Evolutionary conservation across 2,329 filamentous ascomycete genomes (phyloP), one percentile per base, ranked within the genome.

Genomic region (Fusarium sp.): DNA sequence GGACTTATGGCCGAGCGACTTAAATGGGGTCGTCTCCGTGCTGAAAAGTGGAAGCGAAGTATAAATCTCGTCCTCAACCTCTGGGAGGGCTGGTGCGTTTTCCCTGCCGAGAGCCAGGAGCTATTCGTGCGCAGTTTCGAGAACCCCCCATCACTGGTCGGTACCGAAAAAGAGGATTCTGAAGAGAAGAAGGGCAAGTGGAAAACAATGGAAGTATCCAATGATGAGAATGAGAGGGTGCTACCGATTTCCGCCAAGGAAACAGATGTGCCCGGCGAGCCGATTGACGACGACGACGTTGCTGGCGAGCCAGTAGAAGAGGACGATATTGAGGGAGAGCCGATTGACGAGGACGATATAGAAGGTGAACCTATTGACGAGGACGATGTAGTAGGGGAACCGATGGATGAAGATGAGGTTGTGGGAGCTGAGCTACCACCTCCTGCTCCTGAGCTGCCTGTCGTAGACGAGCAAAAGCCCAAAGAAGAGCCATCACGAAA

Each of bases 11-110:
- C 94, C 8, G 90, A 91, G 73, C 90, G 89, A 57, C 82, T 92
- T 23, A 86, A 86, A 46, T 97, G 94, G 94, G 95, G 95, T 10
- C 89, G 93, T 1, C 82, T 97, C 66, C 91, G 93, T 18, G 91
- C 91, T 4, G 93, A 96, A 67, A 95, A 95, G 80, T 96, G 93
- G 92, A 93, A 92, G 79, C 88, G 93, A 52, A 94, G 92, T 73
- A 85, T 96, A 40, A 86, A 87, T 3, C 85, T 90, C 7, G 85
- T 96, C 2, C 82, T 96, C 9, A 86, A 87, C 48, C 82, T 94
- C 37, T 96, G 93, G 89, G 89, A 91, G 70, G 87, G 88, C 7
- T 91, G 89, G 89, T 91, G 88, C 70, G 88, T 90, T 1, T 97
- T 97, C 72, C 90, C 92, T 1, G 88, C 89, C 31, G 90, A 91